These are phyloP conservation scores for Mucor irregularis DNA, from an alignment of 371 early-diverging fungal species.

Conservation along the genomic window DNA sequence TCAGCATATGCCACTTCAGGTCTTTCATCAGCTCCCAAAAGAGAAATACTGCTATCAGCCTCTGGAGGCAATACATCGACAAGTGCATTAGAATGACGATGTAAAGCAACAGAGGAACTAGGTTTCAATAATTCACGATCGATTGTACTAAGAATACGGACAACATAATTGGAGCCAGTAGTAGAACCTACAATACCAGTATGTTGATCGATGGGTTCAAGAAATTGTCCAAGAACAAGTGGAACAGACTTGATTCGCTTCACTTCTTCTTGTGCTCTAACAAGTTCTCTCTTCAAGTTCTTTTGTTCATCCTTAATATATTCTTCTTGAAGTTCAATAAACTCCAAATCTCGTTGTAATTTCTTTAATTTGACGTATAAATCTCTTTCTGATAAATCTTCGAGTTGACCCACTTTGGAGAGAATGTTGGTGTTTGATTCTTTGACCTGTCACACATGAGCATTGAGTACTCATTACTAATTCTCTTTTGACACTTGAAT, in stretches of 20 bases:
- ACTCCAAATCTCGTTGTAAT: slow-evolving; percentile 94
- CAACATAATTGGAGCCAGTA: slow-evolving; percentile 95
- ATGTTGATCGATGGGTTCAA: slow-evolving; percentile 98
- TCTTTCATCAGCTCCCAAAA: slow-evolving; percentile 94
- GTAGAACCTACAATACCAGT: slow-evolving; percentile 98
- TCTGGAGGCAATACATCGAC: slow-evolving; percentile 97
- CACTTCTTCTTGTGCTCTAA: slow-evolving; percentile 97
- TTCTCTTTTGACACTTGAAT: too few relatives aligned
- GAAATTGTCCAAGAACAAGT: slow-evolving; percentile 98
- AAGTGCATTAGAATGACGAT: slow-evolving; percentile 98
- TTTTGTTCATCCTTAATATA: slow-evolving; percentile 99
- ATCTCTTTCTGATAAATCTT: slow-evolving; percentile 75
- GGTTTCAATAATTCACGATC: slow-evolving; percentile 99
- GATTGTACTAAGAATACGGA: slow-evolving; percentile 97
- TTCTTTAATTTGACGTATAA: slow-evolving; percentile 93
- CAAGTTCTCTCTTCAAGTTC: slow-evolving; percentile 95
- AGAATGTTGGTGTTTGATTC: slow-evolving; percentile 24
- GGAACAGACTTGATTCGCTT: slow-evolving; percentile 99
- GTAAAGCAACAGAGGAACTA: slow-evolving; percentile 96
- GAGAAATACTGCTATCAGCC: slow-evolving; percentile 95
- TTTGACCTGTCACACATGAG: slow-evolving; percentile 18
- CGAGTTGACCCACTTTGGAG: slow-evolving; percentile 36
- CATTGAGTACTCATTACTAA: neutral
- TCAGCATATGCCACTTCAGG: slow-evolving; percentile 98
- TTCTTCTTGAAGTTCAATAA: slow-evolving; percentile 97